Evolutionary conservation across 1,139 yeast genomes (phyloP).

Genomic region (Pichiaceae sp.): DNA sequence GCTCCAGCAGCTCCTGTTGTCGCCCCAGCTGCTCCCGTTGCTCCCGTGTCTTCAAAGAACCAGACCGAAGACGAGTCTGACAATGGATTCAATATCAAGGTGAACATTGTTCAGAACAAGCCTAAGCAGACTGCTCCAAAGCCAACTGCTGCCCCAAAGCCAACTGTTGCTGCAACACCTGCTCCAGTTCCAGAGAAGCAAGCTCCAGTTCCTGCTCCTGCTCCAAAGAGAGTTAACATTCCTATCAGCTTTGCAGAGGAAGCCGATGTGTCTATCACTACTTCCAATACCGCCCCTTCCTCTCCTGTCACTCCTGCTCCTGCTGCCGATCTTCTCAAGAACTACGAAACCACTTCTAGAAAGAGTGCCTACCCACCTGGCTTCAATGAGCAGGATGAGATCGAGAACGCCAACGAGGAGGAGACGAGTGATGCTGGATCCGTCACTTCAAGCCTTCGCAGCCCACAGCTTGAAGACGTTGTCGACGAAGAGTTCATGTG

Average conservation of each 20-base stretch:
- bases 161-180: background rate
- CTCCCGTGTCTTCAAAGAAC: background rate
- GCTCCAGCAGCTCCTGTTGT: background rate
- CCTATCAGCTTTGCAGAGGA: background rate
- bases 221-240: background rate
- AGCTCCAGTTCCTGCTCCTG: background rate
- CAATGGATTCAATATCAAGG: background rate
- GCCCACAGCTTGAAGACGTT: slow-evolving; percentile 19
- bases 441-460: background rate
- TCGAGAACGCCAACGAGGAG: slow-evolving; percentile 4
- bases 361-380: slow-evolving; percentile 16
- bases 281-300: background rate
- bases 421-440: background rate
- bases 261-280: background rate
- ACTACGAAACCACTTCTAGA: slow-evolving; percentile 18
- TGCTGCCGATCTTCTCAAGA: slow-evolving; percentile 7
- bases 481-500: slow-evolving; percentile 17
- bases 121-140: background rate
- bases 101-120: background rate
- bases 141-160: background rate
- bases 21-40: background rate
- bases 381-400: background rate
- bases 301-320: background rate
- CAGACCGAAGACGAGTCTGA: no score
- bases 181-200: background rate